These are phyloP conservation scores for Sporothrix mexicana DNA, from an alignment of 2,329 filamentous ascomycete species.

Conservation along the genomic window DNA sequence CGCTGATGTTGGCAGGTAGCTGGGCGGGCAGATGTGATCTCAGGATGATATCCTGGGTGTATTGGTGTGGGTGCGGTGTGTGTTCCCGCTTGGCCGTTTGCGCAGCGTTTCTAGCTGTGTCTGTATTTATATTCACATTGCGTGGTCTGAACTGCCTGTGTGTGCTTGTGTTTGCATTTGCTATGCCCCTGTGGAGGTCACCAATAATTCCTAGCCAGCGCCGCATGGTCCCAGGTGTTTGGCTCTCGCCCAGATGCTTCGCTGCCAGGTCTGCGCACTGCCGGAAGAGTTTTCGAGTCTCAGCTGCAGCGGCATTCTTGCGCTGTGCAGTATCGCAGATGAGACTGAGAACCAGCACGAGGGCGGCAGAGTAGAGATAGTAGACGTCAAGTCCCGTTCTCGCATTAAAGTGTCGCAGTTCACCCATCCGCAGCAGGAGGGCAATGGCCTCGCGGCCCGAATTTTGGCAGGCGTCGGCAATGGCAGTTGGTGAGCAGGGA, in stretches of 20 bases:
- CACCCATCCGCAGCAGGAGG: conserved; percentile 46
- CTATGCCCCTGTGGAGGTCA: conserved; percentile 15
- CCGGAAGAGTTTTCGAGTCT: conserved; percentile 15
- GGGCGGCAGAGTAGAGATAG: conserved; percentile 47
- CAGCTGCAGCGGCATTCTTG: not conserved
- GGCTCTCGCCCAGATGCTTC: not conserved
- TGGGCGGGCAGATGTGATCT: no score
- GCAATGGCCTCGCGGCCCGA: not conserved
- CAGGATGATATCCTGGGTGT: not conserved
- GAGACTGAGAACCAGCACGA: conserved; percentile 49
- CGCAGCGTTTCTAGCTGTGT: not conserved
- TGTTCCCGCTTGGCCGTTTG: not conserved
- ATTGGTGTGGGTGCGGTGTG: not conserved
- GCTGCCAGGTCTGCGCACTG: conserved; percentile 16
- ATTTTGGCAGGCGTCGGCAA: conserved; percentile 18
- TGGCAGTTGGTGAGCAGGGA: not conserved
- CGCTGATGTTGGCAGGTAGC: no score
- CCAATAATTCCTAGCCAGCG: conserved; percentile 11
- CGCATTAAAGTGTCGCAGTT: conserved; percentile 46
- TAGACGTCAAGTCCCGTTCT: conserved; percentile 50
- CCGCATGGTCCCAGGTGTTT: conserved; percentile 22
- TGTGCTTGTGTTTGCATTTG: no score
- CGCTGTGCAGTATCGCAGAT: conserved; percentile 39
- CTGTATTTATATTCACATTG: no score
- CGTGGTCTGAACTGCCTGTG: no score